Evolutionary conservation across 805 yeast species (phyloP).

Genomic region (Sugiyamaella chiloensis): DNA sequence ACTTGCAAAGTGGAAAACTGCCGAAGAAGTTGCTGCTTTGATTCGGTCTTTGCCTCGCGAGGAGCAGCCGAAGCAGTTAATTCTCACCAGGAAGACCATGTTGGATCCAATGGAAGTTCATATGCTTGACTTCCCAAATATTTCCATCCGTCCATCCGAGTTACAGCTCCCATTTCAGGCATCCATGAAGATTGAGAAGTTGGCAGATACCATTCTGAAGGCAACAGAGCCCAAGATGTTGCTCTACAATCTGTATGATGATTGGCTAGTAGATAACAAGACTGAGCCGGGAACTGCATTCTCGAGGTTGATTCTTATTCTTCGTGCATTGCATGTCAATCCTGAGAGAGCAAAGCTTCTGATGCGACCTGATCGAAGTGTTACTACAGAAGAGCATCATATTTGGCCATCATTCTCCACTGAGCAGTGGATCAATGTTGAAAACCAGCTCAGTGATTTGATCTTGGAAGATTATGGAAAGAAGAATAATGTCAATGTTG

Average conservation of each 20-base stretch:
- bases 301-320: conserved; percentile 76
- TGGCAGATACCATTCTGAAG: conserved; percentile 71
- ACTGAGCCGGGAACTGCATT: conserved; percentile 88
- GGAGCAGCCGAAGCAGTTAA: conserved; percentile 90
- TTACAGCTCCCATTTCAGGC: conserved; percentile 85
- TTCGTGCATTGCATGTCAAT: conserved; percentile 77
- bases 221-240: conserved; percentile 95
- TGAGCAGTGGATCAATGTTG: conserved; percentile 91
- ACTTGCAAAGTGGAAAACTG: conserved; percentile 96
- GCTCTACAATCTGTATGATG: conserved; percentile 85
- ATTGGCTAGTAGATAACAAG: conserved; percentile 63
- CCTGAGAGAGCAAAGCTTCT: conserved; percentile 73
- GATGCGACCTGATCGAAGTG: conserved; percentile 68
- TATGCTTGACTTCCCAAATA: conserved; percentile 93
- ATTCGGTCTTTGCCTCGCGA: conserved; percentile 85
- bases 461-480: conserved; percentile 81
- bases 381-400: conserved; percentile 71
- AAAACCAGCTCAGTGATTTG: conserved; percentile 81
- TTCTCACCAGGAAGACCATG: conserved; percentile 87
- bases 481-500: conserved; percentile 80
- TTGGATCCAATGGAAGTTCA: conserved; percentile 94
- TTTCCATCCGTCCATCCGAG: conserved; percentile 85
- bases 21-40: conserved; percentile 93
- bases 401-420: conserved; percentile 89
- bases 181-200: conserved; percentile 74